These are phyloP conservation scores for Neopestalotiopsis sp. DNA, from an alignment of 2,329 filamentous ascomycete genomes.

Conservation along the genomic window DNA sequence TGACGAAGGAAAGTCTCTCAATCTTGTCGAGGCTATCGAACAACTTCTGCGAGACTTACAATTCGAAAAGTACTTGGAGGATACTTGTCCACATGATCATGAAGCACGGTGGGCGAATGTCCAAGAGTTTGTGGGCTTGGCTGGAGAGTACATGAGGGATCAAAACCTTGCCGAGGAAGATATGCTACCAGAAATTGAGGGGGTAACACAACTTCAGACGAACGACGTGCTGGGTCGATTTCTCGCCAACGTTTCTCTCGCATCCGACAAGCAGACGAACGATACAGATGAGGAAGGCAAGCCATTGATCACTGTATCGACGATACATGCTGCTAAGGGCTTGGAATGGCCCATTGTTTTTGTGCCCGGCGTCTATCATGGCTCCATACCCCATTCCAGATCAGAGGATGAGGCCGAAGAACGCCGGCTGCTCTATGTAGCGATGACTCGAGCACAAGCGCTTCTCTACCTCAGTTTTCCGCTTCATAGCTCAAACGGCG, in stretches of 20 bases:
- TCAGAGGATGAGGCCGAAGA: constrained; percentile 89
- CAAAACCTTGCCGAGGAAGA: constrained; percentile 55
- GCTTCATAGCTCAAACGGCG: constrained; percentile 65
- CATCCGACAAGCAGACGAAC: constrained; percentile 75
- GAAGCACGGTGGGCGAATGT: constrained; percentile 88
- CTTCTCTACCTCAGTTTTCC: constrained; percentile 87
- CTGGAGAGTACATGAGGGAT: constrained; percentile 69
- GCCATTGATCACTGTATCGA: constrained; percentile 84
- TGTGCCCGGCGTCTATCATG: constrained; percentile 86
- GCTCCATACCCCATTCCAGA: constrained; percentile 87
- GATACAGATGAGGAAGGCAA: constrained; percentile 61
- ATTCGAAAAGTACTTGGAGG: constrained; percentile 76
- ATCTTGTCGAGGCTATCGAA: constrained; percentile 56
- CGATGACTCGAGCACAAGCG: constrained; percentile 91
- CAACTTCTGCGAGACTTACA: constrained; percentile 67
- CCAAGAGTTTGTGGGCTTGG: constrained; percentile 83
- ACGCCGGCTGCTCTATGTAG: constrained; percentile 87
- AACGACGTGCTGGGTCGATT: constrained; percentile 73
- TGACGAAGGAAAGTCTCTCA: constrained; percentile 36
- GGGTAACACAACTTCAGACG: constrained; percentile 71
- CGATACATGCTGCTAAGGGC: constrained; percentile 94
- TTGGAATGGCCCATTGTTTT: constrained; percentile 97
- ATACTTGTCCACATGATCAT: constrained; percentile 69
- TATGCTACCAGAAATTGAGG: constrained; percentile 70
- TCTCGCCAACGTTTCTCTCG: constrained; percentile 88